Base-by-base conservation (phyloP, 805 yeast genomes). In the Teunomyces stri region DNA sequence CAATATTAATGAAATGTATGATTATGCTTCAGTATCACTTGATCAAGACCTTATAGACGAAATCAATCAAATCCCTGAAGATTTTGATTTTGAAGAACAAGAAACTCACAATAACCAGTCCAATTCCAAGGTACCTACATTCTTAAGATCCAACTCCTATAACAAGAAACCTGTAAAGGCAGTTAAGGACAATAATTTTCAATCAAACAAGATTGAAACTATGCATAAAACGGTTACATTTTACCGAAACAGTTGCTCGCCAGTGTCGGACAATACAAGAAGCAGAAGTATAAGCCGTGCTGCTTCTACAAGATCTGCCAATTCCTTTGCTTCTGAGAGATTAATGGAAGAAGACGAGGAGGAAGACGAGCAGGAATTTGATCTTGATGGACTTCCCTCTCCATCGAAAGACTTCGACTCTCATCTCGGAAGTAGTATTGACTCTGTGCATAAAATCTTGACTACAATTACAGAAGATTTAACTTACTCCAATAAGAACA, bases 41-140 rank as follows among this genome's bases (percentile, higher is more conserved):
- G 56, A 72, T 46, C 77, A 74, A n/a, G 69, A 70, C 16, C 61
- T 74, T 12, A 46, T 79, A 16, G 82, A 78, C 51, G 84, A 79
- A 56, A 76, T 75, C 41, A 79, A 79, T 50, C 65, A 59, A 2
- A 65, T 79, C 4, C 80, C 82, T 1, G 79, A 72, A 48, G 76
- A 70, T 52, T 70, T 55, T 52, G 76, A 72, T 45, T 70, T 70
- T 47, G 66, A 64, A 22, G 29, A 52, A 55, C 9, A 38, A 51
- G 46, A 45, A 49, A 31, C 34, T 2, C 7, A 6, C 33, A n/a
- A 27, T 12, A n/a, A 12, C 40, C 15, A 35, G 29, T 10, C 25
- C 6, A 25, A 18, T 2, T 15, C 13, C 5, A 35, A 18, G 3
- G 30, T 36, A 6, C 49, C 50, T 2, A 27, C 42, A 20, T 64